These are phyloP conservation scores for Solanum paucissectum DNA, from an alignment of 257 asterid species.

Conservation along the genomic window DNA sequence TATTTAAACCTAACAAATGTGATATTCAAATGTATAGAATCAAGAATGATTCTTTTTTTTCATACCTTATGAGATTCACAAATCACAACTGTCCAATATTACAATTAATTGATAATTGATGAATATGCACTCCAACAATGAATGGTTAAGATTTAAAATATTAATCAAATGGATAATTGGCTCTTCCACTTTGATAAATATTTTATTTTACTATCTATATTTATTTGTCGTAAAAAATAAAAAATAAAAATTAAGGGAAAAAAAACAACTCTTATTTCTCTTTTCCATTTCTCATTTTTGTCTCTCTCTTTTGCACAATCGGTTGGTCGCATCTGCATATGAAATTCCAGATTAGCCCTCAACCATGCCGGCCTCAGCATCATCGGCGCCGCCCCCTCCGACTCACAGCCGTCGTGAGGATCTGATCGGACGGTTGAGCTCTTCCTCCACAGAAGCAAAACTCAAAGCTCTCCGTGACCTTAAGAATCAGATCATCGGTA, in stretches of 20 bases:
- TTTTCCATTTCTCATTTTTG: neutral
- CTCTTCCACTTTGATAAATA: neutral
- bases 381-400: conserved; percentile 36
- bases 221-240: neutral
- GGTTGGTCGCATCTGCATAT: neutral
- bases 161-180: neutral
- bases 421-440: conserved; percentile 51
- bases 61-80: neutral
- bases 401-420: conserved; percentile 31
- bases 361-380: conserved; percentile 53
- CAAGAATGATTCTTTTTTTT: no score
- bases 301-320: neutral
- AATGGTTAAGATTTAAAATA: neutral
- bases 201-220: neutral
- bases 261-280: neutral
- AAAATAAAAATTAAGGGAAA: neutral
- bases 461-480: conserved; percentile 69
- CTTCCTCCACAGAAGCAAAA: conserved; percentile 34
- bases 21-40: no score
- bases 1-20: no score
- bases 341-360: neutral
- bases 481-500: conserved; percentile 89
- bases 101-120: neutral
- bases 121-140: neutral
- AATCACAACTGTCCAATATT: no score